phyloP scores from a whole-genome alignment of 176 grass and related monocot species.

The Alopecurus myosuroides region DNA sequence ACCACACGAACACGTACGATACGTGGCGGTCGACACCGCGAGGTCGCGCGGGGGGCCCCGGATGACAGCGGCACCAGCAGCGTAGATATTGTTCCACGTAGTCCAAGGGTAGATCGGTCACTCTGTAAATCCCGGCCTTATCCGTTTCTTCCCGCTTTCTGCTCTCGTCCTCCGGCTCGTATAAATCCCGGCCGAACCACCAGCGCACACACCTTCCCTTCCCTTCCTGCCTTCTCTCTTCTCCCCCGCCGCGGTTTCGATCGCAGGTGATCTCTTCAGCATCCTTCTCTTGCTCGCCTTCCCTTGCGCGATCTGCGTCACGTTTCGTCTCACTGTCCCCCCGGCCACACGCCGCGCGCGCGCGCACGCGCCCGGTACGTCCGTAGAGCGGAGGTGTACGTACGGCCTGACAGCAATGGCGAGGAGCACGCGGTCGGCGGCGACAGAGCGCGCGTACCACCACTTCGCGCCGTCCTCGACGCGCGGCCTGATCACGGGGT shows the following conservation, averaged over 20 bases:
- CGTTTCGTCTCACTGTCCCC: background rate
- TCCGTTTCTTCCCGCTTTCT: conserved; percentile 16
- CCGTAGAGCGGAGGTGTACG: background rate
- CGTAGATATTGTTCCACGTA: background rate
- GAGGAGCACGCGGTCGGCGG: conserved; percentile 28
- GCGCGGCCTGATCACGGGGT: background rate
- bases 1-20: background rate
- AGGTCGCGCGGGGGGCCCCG: background rate
- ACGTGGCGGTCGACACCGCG: background rate
- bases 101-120: background rate
- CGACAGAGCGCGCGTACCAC: conserved; percentile 44
- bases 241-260: background rate
- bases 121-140: conserved; percentile 23
- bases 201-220: background rate
- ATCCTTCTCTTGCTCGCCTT: background rate
- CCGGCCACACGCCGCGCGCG: background rate
- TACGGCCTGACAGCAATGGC: conserved; percentile 23
- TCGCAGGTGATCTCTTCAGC: background rate
- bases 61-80: background rate
- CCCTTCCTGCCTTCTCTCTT: background rate
- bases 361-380: background rate
- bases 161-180: background rate
- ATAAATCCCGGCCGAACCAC: conserved; percentile 22
- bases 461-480: conserved; percentile 31
- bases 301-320: background rate